Percentiles rank a stretch among this genome's conserved stretches.
phyloP scores from a whole-genome alignment of 495 filamentous ascomycete genomes.

The Podospora comata region DNA sequence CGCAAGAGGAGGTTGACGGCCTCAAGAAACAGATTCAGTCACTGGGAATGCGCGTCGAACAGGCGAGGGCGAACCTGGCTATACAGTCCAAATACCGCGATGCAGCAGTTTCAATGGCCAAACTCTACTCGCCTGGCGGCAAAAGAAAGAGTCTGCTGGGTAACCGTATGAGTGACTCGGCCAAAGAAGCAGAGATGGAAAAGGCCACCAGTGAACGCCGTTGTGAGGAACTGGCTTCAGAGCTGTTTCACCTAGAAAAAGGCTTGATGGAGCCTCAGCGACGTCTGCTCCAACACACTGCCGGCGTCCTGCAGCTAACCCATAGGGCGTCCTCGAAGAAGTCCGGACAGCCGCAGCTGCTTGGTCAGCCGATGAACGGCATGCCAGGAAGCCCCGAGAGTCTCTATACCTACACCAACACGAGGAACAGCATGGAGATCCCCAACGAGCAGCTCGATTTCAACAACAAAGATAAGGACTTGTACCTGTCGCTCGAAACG shows the following conservation, averaged over 20 bases:
- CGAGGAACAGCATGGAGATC: constrained; percentile 48
- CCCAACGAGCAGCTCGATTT: constrained; percentile 57
- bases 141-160: constrained; percentile 55
- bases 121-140: constrained; percentile 60
- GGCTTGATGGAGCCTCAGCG: constrained; percentile 66
- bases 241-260: constrained; percentile 74
- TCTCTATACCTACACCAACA: constrained; percentile 57
- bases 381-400: constrained; percentile 68
- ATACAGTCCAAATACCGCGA: constrained; percentile 92
- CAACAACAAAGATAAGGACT: constrained; percentile 63
- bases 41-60: constrained; percentile 70
- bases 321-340: constrained; percentile 58
- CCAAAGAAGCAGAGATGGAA: constrained; percentile 69
- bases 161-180: constrained; percentile 43
- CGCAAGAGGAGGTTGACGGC: constrained; percentile 83
- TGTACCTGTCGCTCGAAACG: constrained; percentile 69
- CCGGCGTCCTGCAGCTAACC: constrained; percentile 83
- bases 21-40: constrained; percentile 79
- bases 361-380: constrained; percentile 41
- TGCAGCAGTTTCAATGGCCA: constrained; percentile 79
- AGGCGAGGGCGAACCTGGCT: constrained; percentile 74
- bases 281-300: constrained; percentile 81
- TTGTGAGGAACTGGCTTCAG: constrained; percentile 78
- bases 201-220: constrained; percentile 68
- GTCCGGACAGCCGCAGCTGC: constrained; percentile 17